Evolutionary conservation across 306 rosid genomes (phyloP).

Genomic region (Prunus mira): DNA sequence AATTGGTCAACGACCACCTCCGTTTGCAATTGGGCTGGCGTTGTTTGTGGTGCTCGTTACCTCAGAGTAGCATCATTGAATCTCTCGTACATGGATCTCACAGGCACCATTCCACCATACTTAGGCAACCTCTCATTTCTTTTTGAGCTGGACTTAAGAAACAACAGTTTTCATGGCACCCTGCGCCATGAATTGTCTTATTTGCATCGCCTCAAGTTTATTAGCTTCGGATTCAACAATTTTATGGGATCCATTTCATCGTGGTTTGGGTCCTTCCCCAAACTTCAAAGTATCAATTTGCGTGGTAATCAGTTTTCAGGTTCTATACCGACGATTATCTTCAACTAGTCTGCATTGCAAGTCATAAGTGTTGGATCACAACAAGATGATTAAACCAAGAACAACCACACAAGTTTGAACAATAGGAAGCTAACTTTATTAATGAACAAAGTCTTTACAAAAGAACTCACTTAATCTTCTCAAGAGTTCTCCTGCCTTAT

Average conservation of each 20-base stretch:
- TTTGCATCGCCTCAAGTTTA: conserved; percentile 1
- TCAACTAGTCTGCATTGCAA: background rate
- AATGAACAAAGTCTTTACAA: too few species aligned
- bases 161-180: conserved; percentile 20
- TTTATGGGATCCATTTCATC: conserved; percentile 7
- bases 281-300: background rate
- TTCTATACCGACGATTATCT: accelerated
- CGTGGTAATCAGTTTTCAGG: background rate
- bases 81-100: conserved; percentile 19
- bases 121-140: conserved; percentile 27
- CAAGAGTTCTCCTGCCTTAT: too few species aligned
- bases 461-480: too few species aligned
- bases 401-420: too few species aligned
- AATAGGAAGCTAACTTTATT: too few species aligned
- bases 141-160: background rate
- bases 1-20: conserved; percentile 15
- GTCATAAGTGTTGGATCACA: background rate
- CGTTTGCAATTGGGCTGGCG: conserved; percentile 23
- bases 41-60: background rate
- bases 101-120: conserved; percentile 18
- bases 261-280: conserved; percentile 12
- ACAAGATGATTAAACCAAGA: too few species aligned
- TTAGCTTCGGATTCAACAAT: background rate
- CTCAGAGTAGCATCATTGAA: conserved; percentile 6
- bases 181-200: background rate